Conservation (phyloP, 2,329 filamentous ascomycete genomes). For the Exophiala lecanii-corni region DNA sequence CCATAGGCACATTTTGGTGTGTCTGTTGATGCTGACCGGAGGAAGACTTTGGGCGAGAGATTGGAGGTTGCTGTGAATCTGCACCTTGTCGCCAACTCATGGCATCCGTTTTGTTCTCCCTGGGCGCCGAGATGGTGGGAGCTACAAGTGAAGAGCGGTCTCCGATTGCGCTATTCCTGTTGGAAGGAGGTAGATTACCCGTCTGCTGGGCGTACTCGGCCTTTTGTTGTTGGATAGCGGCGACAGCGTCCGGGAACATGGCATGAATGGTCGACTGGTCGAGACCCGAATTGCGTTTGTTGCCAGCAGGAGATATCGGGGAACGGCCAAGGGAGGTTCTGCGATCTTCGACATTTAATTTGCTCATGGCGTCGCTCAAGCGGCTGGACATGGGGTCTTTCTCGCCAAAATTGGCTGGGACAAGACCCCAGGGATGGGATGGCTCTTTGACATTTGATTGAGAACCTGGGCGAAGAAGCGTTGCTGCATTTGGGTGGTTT, state of each 20-base stretch:
- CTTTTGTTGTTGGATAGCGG: slow-evolving; percentile 95
- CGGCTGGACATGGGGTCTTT: slow-evolving; percentile 98
- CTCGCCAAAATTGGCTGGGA: slow-evolving; percentile 91
- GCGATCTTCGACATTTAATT: slow-evolving; percentile 80
- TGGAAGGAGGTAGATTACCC: slow-evolving; percentile 81
- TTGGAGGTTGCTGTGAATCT: slow-evolving; percentile 47
- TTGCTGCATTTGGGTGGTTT: slow-evolving; percentile 98
- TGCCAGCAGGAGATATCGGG: slow-evolving; percentile 64
- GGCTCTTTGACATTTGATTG: slow-evolving; percentile 97
- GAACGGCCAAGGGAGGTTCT: slow-evolving; percentile 75
- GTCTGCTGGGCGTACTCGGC: slow-evolving; percentile 96
- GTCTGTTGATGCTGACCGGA: slow-evolving; percentile 62
- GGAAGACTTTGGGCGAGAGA: slow-evolving; percentile 69
- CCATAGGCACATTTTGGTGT: slow-evolving; percentile 60
- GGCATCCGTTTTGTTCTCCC: slow-evolving; percentile 55
- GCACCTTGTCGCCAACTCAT: slow-evolving; percentile 61
- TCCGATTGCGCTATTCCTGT: slow-evolving; percentile 84
- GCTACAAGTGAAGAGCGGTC: slow-evolving; percentile 69
- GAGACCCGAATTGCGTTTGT: slow-evolving; percentile 91
- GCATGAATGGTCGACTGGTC: slow-evolving; percentile 91
- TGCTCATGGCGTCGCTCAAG: slow-evolving; percentile 93
- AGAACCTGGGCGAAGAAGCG: slow-evolving; percentile 98
- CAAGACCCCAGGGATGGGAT: slow-evolving; percentile 92
- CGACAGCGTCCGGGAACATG: slow-evolving; percentile 98
- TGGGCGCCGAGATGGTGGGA: slow-evolving; percentile 68